Evolutionary conservation across 2,329 filamentous ascomycete genomes (phyloP).

Genomic region (Paracamarosporium sp.): DNA sequence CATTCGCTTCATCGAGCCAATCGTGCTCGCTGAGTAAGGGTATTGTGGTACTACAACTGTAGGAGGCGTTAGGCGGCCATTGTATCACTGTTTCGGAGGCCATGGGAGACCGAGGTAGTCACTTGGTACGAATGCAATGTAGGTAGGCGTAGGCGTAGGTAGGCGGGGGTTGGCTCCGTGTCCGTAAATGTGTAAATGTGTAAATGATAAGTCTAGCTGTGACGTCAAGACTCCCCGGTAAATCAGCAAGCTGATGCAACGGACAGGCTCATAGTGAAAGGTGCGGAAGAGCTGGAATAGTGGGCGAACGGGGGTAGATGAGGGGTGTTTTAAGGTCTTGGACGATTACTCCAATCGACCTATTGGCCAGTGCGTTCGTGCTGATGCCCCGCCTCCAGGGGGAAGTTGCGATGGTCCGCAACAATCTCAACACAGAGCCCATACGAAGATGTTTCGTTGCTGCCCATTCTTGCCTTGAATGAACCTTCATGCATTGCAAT

Average conservation of each 20-base stretch:
- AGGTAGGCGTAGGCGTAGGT: neutral
- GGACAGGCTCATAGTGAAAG: neutral
- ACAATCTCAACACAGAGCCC: neutral
- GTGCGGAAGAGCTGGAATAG: neutral
- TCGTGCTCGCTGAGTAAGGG: neutral
- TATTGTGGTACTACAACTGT: neutral
- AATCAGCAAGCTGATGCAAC: neutral
- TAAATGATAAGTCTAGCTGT: neutral
- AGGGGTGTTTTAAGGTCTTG: neutral
- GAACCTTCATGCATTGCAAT: neutral
- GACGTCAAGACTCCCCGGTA: no score
- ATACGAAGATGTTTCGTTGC: neutral
- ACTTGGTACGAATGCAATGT: neutral
- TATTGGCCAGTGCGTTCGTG: neutral
- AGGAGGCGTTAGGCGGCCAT: neutral
- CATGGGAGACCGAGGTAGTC: neutral
- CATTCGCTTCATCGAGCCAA: conserved; percentile 12
- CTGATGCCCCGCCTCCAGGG: conserved; percentile 1
- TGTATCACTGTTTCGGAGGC: neutral
- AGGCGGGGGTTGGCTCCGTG: neutral
- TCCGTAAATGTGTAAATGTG: neutral
- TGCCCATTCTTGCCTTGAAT: neutral
- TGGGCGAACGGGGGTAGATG: neutral
- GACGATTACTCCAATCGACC: neutral
- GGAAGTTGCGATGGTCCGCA: neutral